phyloP scores from a whole-genome alignment of 2,329 filamentous ascomycete species.

The Colletotrichum gloeosporioides region DNA sequence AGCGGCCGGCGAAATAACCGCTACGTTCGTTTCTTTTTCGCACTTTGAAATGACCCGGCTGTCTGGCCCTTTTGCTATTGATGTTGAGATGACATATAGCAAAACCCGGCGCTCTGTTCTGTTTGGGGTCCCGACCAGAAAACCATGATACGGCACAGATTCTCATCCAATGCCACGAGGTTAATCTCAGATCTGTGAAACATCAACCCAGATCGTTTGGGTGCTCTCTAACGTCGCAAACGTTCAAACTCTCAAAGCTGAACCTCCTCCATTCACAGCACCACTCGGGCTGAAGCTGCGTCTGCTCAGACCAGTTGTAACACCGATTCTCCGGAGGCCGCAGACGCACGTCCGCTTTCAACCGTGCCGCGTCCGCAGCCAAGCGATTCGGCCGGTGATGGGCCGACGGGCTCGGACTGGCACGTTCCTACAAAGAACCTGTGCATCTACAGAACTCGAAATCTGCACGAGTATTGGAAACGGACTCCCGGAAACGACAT shows the following conservation, averaged over 20 bases:
- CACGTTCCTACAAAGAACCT: not conserved
- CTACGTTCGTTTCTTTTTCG: not conserved
- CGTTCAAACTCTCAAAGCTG: not conserved
- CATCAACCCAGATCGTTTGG: not conserved
- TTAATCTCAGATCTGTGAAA: not conserved
- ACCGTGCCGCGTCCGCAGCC: slow-evolving; percentile 4
- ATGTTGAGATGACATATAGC: not conserved
- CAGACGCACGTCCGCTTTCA: slow-evolving; percentile 1
- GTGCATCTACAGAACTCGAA: not conserved
- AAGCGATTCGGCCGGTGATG: not conserved
- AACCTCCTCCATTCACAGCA: not conserved
- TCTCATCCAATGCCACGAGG: not conserved
- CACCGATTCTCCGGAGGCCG: not conserved
- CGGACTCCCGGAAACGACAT: not conserved
- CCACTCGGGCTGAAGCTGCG: not conserved
- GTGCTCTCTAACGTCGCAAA: not conserved
- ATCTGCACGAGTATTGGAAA: not conserved
- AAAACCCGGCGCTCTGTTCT: not conserved
- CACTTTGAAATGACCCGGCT: not conserved
- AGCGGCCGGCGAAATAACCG: not conserved
- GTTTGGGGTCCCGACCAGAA: not conserved
- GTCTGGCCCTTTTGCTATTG: not conserved
- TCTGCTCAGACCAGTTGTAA: not conserved
- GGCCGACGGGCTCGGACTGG: slow-evolving; percentile 3
- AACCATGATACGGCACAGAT: not conserved